phyloP scores from a whole-genome alignment of 345 rosid species.

The Euphorbia tirucalli region DNA sequence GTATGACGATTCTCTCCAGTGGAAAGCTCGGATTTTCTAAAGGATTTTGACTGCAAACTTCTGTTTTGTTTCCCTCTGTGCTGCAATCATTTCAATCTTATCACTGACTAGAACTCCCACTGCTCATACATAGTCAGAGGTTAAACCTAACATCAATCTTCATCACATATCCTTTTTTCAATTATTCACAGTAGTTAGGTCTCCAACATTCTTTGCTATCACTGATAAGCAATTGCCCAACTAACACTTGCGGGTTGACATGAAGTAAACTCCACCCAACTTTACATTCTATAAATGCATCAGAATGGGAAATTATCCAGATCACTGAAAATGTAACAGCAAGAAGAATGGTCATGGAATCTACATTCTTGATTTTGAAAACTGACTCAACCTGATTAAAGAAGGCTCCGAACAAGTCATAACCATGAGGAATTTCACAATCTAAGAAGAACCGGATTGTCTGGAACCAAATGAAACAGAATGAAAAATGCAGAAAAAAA shows the following conservation, averaged over 20 bases:
- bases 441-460: not conserved
- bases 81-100: not conserved
- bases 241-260: not conserved
- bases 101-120: not conserved
- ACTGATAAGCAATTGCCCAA: not conserved
- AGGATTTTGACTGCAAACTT: no score
- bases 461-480: slow-evolving; percentile 14
- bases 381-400: not conserved
- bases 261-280: slow-evolving; percentile 1
- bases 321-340: slow-evolving; percentile 1
- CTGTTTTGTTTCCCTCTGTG: not conserved
- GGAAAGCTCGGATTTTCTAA: not conserved
- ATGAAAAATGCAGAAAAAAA: slow-evolving; percentile 17
- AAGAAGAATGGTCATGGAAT: slow-evolving; percentile 14
- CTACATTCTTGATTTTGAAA: slow-evolving; percentile 16
- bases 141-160: not conserved
- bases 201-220: not conserved
- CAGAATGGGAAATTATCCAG: not conserved
- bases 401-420: slow-evolving; percentile 5
- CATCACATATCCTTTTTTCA: not conserved
- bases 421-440: slow-evolving; percentile 9
- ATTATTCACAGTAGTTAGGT: not conserved
- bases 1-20: not conserved
- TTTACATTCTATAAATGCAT: not conserved
- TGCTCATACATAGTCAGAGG: not conserved